Evolutionary conservation across 306 rosid genomes (phyloP).

Genomic region (Lagenaria siceraria): DNA sequence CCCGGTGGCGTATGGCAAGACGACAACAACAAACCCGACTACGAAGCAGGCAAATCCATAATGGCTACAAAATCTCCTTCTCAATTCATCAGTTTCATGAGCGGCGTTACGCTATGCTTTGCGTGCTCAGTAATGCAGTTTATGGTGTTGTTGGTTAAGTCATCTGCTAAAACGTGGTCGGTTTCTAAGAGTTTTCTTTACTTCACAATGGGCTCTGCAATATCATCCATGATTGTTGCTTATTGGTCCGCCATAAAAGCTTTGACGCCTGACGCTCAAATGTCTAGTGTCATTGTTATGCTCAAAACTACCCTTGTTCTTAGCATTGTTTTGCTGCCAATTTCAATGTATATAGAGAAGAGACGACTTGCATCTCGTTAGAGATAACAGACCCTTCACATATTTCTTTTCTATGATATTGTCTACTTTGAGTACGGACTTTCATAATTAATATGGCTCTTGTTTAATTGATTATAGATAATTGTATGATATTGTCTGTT

Average conservation of each 20-base stretch:
- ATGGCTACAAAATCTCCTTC: not conserved
- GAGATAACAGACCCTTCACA: no score
- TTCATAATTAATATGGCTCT: no score
- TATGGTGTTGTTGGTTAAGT: not conserved
- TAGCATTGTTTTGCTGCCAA: not conserved
- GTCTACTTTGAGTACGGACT: no score
- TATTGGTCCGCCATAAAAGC: not conserved
- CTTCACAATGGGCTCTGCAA: not conserved
- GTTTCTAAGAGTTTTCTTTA: not conserved
- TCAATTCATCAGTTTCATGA: not conserved
- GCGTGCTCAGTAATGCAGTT: no score
- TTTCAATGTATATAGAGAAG: not conserved
- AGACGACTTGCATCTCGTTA: no score
- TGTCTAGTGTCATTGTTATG: not conserved
- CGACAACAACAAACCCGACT: not conserved
- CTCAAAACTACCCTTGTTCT: no score
- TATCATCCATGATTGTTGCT: not conserved
- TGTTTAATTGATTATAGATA: no score
- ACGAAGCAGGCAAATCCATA: not conserved
- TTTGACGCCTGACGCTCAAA: not conserved
- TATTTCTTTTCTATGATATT: no score
- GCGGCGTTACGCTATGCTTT: no score
- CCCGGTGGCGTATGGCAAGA: not conserved
- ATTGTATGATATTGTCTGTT: no score
- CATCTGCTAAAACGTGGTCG: not conserved